Evolutionary conservation across 768 basidiomycete species (phyloP).

Genomic region (Psilocybe cubensis): DNA sequence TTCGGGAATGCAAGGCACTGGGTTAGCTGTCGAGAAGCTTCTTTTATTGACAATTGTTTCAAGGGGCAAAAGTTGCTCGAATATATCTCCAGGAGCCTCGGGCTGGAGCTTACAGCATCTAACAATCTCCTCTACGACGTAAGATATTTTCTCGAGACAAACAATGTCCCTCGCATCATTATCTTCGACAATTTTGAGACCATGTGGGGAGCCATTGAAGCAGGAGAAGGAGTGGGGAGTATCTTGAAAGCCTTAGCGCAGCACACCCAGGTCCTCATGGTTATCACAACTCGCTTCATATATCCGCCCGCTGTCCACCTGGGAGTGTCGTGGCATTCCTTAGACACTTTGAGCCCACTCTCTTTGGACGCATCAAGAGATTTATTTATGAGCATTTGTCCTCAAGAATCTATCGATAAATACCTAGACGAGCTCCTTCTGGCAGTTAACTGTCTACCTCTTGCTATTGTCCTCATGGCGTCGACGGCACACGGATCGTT

Average conservation of each 20-base stretch:
- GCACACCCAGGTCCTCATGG: constrained; percentile 2
- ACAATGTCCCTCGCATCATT: constrained; percentile 1
- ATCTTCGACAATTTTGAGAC: constrained; percentile 4
- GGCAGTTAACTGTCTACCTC: not conserved
- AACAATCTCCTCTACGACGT: not conserved
- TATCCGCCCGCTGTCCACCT: constrained; percentile 6
- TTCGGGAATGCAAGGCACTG: constrained; percentile 10
- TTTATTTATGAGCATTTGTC: not conserved
- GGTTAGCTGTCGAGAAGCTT: constrained; percentile 9
- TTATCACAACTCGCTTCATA: constrained; percentile 10
- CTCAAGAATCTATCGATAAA: not conserved
- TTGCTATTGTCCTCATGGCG: constrained; percentile 13
- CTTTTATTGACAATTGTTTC: not conserved
- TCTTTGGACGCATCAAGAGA: not conserved
- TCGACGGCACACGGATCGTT: constrained; percentile 4
- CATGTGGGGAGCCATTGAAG: not conserved
- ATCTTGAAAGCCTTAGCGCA: not conserved
- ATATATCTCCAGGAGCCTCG: not conserved
- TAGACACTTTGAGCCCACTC: not conserved
- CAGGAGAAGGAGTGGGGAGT: not conserved
- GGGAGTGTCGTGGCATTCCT: constrained; percentile 5
- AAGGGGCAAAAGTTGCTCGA: constrained; percentile 1
- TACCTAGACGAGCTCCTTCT: constrained; percentile 9
- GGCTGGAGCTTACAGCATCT: not conserved
- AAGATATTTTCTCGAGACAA: not conserved